These are phyloP conservation scores for Phytophthora kernoviae DNA, from an alignment of 352 stramenopile genomes.

Conservation along the genomic window DNA sequence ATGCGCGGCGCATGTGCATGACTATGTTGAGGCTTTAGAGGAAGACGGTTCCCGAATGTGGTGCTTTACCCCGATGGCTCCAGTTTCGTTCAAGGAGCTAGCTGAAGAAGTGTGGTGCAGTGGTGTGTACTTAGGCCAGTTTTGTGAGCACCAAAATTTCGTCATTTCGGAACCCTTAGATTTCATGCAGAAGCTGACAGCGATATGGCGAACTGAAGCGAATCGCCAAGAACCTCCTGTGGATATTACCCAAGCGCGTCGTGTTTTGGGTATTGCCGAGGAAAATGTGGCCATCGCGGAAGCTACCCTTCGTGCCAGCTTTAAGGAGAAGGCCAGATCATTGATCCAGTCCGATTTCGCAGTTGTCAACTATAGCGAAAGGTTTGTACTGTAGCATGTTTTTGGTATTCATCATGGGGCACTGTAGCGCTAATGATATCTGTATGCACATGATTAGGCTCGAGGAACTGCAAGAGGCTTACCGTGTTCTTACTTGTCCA, in stretches of 20 bases:
- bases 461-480: constrained; percentile 58
- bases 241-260: constrained; percentile 43
- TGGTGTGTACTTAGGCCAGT: constrained; percentile 93
- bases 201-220: constrained; percentile 81
- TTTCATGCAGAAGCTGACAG: constrained; percentile 85
- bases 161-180: constrained; percentile 83
- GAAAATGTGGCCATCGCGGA: constrained; percentile 10
- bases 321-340: constrained; percentile 55
- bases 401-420: not conserved
- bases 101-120: constrained; percentile 93
- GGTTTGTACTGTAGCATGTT: constrained; percentile 27
- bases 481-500: constrained; percentile 69
- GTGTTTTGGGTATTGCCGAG: constrained; percentile 39
- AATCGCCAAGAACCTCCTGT: constrained; percentile 35
- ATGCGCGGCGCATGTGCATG: constrained; percentile 91
- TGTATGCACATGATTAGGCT: constrained; percentile 30
- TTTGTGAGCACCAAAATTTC: constrained; percentile 89
- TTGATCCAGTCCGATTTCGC: constrained; percentile 34
- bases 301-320: constrained; percentile 48
- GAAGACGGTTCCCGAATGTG: constrained; percentile 90
- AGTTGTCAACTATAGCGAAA: constrained; percentile 36
- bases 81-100: constrained; percentile 89
- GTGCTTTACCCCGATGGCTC: constrained; percentile 92
- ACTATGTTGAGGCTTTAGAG: constrained; percentile 89
- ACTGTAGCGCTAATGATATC: constrained; percentile 4